phyloP scores from a whole-genome alignment of 2,329 filamentous ascomycete genomes.

The Trichoderma koningii region DNA sequence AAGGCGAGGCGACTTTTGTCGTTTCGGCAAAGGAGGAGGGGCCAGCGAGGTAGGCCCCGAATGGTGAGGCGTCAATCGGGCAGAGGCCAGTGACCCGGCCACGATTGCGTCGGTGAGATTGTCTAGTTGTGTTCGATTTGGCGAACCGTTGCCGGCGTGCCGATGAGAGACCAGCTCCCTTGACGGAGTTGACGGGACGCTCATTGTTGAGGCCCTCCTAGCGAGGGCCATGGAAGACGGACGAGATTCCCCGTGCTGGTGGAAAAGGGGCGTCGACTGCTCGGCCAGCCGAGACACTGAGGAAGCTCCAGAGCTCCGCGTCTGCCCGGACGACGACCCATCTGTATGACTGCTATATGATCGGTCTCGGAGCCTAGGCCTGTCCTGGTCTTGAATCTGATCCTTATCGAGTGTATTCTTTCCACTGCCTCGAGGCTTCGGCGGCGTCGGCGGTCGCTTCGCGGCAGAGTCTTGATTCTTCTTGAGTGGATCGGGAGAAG shows the following conservation, averaged over 20 bases:
- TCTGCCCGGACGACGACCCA: constrained; percentile 3
- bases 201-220: constrained; percentile 32
- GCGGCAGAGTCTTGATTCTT: constrained; percentile 30
- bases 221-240: constrained; percentile 27
- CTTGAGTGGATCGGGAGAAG: constrained; percentile 38
- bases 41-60: constrained; percentile 40
- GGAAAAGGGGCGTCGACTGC: constrained; percentile 4
- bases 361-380: constrained; percentile 10
- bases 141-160: constrained; percentile 36
- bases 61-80: constrained; percentile 51
- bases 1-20: constrained; percentile 56
- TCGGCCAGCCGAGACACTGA: constrained; percentile 12
- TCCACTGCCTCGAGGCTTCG: constrained; percentile 39
- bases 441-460: constrained; percentile 42
- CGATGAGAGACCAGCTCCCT: constrained; percentile 38
- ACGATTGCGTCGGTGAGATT: constrained; percentile 74
- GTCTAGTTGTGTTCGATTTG: constrained; percentile 55
- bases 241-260: constrained; percentile 21
- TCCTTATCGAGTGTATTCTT: constrained; percentile 22
- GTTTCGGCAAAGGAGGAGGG: constrained; percentile 42
- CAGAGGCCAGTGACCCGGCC: constrained; percentile 70
- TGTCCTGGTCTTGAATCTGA: not conserved
- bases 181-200: constrained; percentile 40
- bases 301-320: not conserved
- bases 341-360: constrained; percentile 27